Conservation (phyloP, 139 green algal genomes). For the Raphidocelis subcapitata region DNA sequence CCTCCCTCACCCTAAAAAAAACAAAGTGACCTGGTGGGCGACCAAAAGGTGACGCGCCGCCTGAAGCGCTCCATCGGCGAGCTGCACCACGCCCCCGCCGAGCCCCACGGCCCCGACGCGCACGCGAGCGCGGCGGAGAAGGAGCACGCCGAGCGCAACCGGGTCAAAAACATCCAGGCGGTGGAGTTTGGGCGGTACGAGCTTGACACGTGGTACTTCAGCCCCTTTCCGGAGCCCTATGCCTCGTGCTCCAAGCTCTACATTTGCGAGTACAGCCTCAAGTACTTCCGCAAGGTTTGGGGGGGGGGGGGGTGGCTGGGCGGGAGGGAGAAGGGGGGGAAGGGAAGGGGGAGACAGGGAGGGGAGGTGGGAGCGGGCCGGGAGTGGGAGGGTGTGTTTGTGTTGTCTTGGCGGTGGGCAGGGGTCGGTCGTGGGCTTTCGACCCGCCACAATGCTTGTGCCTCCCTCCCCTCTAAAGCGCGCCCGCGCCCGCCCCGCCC, state of each 20-base stretch:
- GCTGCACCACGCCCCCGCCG: conserved; percentile 47
- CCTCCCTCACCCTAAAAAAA: too few species aligned
- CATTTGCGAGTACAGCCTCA: conserved; percentile 96
- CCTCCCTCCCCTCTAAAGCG: too few species aligned
- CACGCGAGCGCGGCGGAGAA: conserved; percentile 49
- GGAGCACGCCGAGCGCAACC: conserved; percentile 93
- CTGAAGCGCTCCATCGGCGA: conserved; percentile 78
- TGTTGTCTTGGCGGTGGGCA: conserved; percentile 60
- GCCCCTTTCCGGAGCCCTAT: conserved; percentile 75
- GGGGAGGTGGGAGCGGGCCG: background rate
- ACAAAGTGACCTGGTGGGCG: too few species aligned
- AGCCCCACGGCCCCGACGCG: background rate
- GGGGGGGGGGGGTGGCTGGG: too few species aligned
- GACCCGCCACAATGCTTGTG: too few species aligned
- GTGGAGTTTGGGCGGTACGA: conserved; percentile 94
- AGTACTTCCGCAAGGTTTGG: too few species aligned
- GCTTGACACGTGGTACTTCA: conserved; percentile 99
- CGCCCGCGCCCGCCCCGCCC: too few species aligned
- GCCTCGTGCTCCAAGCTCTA: conserved; percentile 73
- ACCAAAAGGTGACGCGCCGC: conserved; percentile 77
- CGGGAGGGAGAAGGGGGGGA: conserved; percentile 62
- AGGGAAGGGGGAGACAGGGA: too few species aligned
- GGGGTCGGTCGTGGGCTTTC: too few species aligned
- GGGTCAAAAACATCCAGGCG: conserved; percentile 94
- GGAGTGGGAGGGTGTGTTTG: conserved; percentile 53